A percentile compares a stretch with the other conserved stretches of the same genome.
These are phyloP conservation scores for Cutaneotrichosporon arboriforme DNA, from an alignment of 1,284 basidiomycete species.

Conservation along the genomic window DNA sequence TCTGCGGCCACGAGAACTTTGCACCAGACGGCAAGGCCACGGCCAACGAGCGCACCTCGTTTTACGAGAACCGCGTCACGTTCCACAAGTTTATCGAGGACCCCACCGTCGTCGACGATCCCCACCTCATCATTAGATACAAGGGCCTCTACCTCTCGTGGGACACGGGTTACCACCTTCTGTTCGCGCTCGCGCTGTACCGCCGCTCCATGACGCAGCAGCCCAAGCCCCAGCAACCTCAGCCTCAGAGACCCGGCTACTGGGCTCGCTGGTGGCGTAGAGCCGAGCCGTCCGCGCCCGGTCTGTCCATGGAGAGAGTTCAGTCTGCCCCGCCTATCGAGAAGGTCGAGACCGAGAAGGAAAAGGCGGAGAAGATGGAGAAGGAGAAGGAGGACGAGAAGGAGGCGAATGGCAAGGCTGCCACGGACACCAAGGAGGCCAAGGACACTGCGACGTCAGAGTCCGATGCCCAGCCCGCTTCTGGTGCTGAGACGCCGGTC, in stretches of 20 bases:
- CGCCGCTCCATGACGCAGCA: slow-evolving; percentile 30
- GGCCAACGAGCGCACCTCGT: slow-evolving; percentile 37
- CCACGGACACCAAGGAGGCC: neutral
- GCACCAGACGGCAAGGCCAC: slow-evolving; percentile 25
- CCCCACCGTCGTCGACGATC: slow-evolving; percentile 50
- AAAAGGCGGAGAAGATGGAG: neutral
- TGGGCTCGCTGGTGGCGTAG: slow-evolving; percentile 45
- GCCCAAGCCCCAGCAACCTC: slow-evolving; percentile 1
- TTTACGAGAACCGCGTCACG: slow-evolving; percentile 49
- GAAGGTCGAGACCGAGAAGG: neutral
- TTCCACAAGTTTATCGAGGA: slow-evolving; percentile 53
- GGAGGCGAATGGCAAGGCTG: neutral
- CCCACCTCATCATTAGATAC: slow-evolving; percentile 51
- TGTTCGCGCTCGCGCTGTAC: slow-evolving; percentile 52
- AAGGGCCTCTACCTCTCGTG: slow-evolving; percentile 51
- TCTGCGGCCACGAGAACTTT: slow-evolving; percentile 41
- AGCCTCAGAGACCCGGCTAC: slow-evolving; percentile 31
- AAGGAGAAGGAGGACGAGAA: neutral
- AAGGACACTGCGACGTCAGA: neutral
- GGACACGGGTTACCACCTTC: slow-evolving; percentile 51
- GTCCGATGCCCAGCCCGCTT: slow-evolving; percentile 1
- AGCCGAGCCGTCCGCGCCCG: slow-evolving; percentile 14
- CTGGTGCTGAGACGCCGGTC: no score
- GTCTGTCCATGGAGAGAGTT: slow-evolving; percentile 1
- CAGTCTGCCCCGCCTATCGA: slow-evolving; percentile 1